Evolutionary conservation across 2,329 filamentous ascomycete genomes (phyloP).

Genomic region (Kalmusia sp.): DNA sequence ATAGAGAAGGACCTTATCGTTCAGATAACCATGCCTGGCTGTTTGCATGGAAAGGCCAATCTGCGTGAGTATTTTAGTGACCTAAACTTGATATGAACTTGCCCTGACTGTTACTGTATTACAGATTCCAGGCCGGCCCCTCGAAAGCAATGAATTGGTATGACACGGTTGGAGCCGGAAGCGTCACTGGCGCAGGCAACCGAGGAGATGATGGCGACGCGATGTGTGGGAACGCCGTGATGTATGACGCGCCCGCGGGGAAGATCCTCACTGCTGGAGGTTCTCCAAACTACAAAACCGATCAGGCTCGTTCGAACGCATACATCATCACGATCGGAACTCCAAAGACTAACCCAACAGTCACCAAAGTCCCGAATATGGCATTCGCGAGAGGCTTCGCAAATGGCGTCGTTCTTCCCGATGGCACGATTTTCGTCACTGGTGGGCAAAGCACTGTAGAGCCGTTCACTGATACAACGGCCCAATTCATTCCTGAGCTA

Average conservation of each 20-base stretch:
- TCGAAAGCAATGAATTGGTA: slow-evolving; percentile 66
- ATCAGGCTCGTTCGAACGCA: slow-evolving; percentile 53
- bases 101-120: background rate
- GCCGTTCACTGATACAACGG: slow-evolving; percentile 29
- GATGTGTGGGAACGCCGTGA: slow-evolving; percentile 64
- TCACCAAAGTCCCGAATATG: slow-evolving; percentile 33
- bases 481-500: slow-evolving; percentile 28
- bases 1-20: slow-evolving; percentile 53
- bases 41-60: slow-evolving; percentile 57
- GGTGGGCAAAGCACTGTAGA: slow-evolving; percentile 30
- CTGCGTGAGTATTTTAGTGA: slow-evolving; percentile 32
- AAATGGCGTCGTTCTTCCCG: slow-evolving; percentile 38
- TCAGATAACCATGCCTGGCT: slow-evolving; percentile 64
- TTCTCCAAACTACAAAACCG: slow-evolving; percentile 53
- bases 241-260: slow-evolving; percentile 63
- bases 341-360: slow-evolving; percentile 26
- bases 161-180: slow-evolving; percentile 53
- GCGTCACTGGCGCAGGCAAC: slow-evolving; percentile 50
- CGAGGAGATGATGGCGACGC: slow-evolving; percentile 55
- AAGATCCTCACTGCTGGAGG: slow-evolving; percentile 64
- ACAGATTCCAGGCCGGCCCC: slow-evolving; percentile 61
- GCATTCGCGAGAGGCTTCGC: slow-evolving; percentile 35
- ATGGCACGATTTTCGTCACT: slow-evolving; percentile 43
- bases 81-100: background rate
- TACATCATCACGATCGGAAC: slow-evolving; percentile 58